Base-by-base conservation (phyloP, 1,139 yeast genomes). In the Pichia sp. region DNA sequence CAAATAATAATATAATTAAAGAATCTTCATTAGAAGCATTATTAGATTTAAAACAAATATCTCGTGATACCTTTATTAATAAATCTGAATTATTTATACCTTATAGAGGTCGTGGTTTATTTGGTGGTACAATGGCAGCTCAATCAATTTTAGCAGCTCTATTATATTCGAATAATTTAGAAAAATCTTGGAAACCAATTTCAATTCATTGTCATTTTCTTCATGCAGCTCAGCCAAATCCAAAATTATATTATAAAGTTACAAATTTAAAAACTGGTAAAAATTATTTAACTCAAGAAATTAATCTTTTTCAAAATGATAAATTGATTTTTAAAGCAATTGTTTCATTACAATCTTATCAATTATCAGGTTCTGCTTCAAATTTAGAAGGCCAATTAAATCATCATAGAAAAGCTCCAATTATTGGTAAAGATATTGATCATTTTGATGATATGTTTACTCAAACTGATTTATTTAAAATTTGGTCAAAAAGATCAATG, bases 91-190 rank as follows among this genome's bases (percentile, higher is more conserved):
- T 68, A 7, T 64, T 62, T 50, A 67, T 74, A 7, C 79, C 80
- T 3, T 64, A 67, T 3, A 75, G 77, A 1, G 87, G 87, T 2
- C 66, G 86, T 37, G 92, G 90, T 1, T 79, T 84, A 2, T 85
- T 82, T 65, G 95, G 95, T 1, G 95, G 95, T 3, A 79, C 83
- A 35, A 70, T 82, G 45, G 80, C 84, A 37, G 86, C 87, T 1
- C 95, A 85, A 59, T 68, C 90, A 1, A 63, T 84, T 8, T 63
- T 77, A 50, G 90, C 89, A 2, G 84, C 86, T 2, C 67, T 80
- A 6, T 42, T 52, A 7, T 55, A 55, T 28, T 49, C 60, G 8
- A 74, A 67, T 39, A 71, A 76, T 1, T 66, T 66, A 6, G 67
- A 68, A 2, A 61, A 55, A 3, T 54, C 60, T 38, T 76, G 73